Percentiles rank a stretch among this genome's conserved stretches.
Conservation (phyloP, 139 green algal species). For the Coccomyxa sp. region DNA sequence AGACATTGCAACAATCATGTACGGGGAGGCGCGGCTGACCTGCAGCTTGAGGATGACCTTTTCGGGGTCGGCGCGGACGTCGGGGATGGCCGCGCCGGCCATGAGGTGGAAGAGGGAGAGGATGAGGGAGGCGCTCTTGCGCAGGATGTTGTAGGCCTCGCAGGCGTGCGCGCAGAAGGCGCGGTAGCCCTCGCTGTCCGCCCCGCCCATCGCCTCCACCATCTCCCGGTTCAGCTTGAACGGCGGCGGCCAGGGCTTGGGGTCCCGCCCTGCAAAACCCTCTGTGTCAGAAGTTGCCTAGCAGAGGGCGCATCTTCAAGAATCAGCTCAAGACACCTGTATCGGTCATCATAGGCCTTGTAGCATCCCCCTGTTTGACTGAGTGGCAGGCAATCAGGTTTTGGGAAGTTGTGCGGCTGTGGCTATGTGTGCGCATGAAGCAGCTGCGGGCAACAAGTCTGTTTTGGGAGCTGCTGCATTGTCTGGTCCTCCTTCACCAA, state of each 20-base stretch:
- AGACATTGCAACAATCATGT: too few species aligned
- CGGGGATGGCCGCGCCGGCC: conserved; percentile 80
- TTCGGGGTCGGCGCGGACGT: conserved; percentile 77
- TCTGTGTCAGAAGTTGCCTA: too few species aligned
- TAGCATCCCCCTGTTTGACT: too few species aligned
- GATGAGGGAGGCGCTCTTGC: conserved; percentile 89
- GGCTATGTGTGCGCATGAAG: too few species aligned
- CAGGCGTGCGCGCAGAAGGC: conserved; percentile 70
- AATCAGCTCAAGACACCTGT: too few species aligned
- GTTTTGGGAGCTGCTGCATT: too few species aligned
- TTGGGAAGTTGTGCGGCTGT: too few species aligned
- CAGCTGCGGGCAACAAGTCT: too few species aligned
- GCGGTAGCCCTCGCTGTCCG: conserved; percentile 66
- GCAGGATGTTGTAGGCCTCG: conserved; percentile 98
- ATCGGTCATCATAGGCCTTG: too few species aligned
- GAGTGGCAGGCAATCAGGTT: too few species aligned
- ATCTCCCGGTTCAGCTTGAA: conserved; percentile 92
- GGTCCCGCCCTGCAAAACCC: conserved; percentile 59
- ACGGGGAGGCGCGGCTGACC: conserved; percentile 29
- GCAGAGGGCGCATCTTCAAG: too few species aligned
- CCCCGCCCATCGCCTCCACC: conserved; percentile 93
- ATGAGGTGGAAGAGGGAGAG: conserved; percentile 95
- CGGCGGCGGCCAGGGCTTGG: conserved; percentile 94
- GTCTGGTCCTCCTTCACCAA: too few species aligned
- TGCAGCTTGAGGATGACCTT: conserved; percentile 91